Base-by-base conservation (phyloP, 2,329 filamentous ascomycete species). In the Colletotrichum spinosum region DNA sequence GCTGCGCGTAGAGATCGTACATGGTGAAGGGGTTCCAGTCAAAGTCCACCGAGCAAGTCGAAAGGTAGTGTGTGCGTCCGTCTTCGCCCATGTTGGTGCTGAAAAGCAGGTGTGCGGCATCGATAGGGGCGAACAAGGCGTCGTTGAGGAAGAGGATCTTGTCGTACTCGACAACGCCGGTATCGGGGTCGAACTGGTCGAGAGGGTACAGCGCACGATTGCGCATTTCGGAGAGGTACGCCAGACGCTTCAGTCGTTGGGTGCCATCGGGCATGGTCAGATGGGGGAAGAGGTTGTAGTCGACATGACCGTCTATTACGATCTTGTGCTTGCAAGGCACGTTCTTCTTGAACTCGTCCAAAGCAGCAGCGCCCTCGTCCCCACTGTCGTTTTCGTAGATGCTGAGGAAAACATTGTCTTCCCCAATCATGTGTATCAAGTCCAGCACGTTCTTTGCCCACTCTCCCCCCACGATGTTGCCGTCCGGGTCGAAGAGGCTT, bases 301-400 rank as follows among this genome's bases (percentile, higher is more conserved):
- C 80, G 48, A 93, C 75, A 15, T 88, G 82, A 46, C 86, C 78
- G 55, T 90, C 90, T 52, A 82, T 84, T 7, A 91, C 81, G 57
- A 93, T 84, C 2, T 78, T 78, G 69, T 83, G 80, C 39, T 79
- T 73, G 65, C 79, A 80, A 67, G 82, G 73, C 2, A 85, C 71
- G 39, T 71, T 80, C n/a, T 76, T 72, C 59, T 83, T 81, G 50
- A 93, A 82, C 2, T 78, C 75, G 37, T 58, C 71, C 59, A 93
- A 78, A 0, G 89, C 88, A 39, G 78, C 74, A 61, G 80, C 81
- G 13, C 87, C 88, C 37, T 80, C 77, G 1, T 81, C 77, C 2
- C 89, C 88, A 38, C 89, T 86, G 72, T 91, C 87, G 70, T 92
- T 91, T 73, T 92, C 91, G 74, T 92, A 93, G 38, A 94, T 86